Evolutionary conservation across 805 yeast genomes (phyloP).

Genomic region (Cephaloascus fragrans): DNA sequence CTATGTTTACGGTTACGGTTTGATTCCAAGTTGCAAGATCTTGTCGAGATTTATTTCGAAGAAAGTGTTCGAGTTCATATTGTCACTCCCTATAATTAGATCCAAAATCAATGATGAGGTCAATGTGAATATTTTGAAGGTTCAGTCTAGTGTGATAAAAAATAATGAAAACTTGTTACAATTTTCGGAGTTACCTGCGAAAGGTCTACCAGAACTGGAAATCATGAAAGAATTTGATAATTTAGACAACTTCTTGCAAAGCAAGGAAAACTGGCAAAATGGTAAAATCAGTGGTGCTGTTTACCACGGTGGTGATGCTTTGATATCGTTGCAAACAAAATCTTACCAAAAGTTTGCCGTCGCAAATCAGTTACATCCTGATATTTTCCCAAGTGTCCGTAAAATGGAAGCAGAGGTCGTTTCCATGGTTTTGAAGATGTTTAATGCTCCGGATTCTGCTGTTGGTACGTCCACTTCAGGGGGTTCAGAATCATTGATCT

Average conservation of each 20-base stretch:
- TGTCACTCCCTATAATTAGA: constrained; percentile 43
- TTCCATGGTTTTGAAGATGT: constrained; percentile 74
- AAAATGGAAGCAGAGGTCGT: constrained; percentile 96
- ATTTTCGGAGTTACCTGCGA: constrained; percentile 43
- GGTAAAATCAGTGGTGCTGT: constrained; percentile 94
- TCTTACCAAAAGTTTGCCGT: constrained; percentile 74
- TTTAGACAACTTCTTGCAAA: constrained; percentile 35
- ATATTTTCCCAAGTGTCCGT: constrained; percentile 91
- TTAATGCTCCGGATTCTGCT: constrained; percentile 56
- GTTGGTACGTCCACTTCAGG: constrained; percentile 85
- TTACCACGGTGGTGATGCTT: constrained; percentile 86
- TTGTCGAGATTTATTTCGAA: constrained; percentile 3
- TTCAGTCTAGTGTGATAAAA: constrained; percentile 52
- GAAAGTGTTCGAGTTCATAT: constrained; percentile 6
- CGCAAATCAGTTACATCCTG: constrained; percentile 94
- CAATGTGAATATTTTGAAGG: constrained; percentile 25
- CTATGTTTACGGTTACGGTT: constrained; percentile 13
- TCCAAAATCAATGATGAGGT: constrained; percentile 55
- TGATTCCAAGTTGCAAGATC: constrained; percentile 4
- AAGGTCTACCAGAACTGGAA: constrained; percentile 40
- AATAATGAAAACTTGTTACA: constrained; percentile 36
- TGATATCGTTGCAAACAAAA: constrained; percentile 61
- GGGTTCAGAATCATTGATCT: constrained; percentile 86
- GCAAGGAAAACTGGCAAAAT: constrained; percentile 70
- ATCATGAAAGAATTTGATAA: constrained; percentile 44